Percentiles rank a stretch among this genome's conserved stretches.
Conservation (phyloP, 2,329 filamentous ascomycete genomes). For the Setomelanomma holmii region DNA sequence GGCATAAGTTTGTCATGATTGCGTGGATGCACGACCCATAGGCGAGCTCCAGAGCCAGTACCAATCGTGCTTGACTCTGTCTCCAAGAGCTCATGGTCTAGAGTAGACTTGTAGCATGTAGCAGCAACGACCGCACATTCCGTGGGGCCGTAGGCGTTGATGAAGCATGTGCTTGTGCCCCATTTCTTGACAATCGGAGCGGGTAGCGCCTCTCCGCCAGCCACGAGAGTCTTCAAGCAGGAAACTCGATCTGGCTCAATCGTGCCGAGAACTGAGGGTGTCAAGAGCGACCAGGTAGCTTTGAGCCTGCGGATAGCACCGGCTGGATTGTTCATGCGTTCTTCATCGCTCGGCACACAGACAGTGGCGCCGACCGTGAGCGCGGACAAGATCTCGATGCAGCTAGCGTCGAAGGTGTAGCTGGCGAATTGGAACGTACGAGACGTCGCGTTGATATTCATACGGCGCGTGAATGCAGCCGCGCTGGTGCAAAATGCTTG, state of each 20-base stretch:
- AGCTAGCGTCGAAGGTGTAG: conserved; percentile 64
- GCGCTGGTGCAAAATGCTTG: conserved; percentile 61
- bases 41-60: conserved; percentile 35
- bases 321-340: conserved; percentile 60
- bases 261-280: conserved; percentile 47
- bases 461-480: conserved; percentile 32
- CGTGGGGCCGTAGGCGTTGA: conserved; percentile 50
- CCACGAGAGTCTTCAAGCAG: conserved; percentile 52
- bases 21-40: conserved; percentile 52
- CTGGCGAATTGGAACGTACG: conserved; percentile 61
- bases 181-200: conserved; percentile 54
- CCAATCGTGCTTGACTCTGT: conserved; percentile 41
- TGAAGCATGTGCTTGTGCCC: conserved; percentile 51
- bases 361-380: conserved; percentile 59
- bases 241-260: conserved; percentile 50
- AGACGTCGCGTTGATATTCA: conserved; percentile 59
- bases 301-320: conserved; percentile 47
- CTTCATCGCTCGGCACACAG: conserved; percentile 63
- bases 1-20: conserved; percentile 46
- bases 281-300: conserved; percentile 39
- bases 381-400: conserved; percentile 62
- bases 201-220: conserved; percentile 54
- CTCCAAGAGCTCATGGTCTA: conserved; percentile 33
- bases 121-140: conserved; percentile 40
- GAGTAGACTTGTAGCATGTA: conserved; percentile 29